These are phyloP conservation scores for Combretum micranthum DNA, from an alignment of 345 rosid genomes.

Conservation along the genomic window DNA sequence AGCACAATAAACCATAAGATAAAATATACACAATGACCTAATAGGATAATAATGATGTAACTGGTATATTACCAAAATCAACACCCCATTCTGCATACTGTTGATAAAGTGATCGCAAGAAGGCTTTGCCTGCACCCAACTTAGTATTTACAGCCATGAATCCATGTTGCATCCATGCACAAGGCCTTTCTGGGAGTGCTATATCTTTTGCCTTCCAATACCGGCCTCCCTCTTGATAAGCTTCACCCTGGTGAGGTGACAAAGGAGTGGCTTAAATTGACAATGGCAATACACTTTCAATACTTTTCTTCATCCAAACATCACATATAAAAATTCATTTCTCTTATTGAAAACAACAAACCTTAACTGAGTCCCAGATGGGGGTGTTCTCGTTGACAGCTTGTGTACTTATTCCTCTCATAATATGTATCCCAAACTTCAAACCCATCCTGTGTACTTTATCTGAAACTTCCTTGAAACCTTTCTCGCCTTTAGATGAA, in stretches of 20 bases:
- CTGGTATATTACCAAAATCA: constrained; percentile 62
- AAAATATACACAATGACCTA: too few relatives aligned
- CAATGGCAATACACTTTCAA: background rate
- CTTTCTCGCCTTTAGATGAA: constrained; percentile 73
- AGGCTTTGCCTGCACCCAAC: constrained; percentile 72
- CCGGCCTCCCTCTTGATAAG: constrained; percentile 49
- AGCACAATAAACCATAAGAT: too few relatives aligned
- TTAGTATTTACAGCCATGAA: constrained; percentile 83
- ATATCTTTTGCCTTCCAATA: constrained; percentile 75
- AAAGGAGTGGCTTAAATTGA: background rate
- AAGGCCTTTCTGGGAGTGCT: constrained; percentile 73
- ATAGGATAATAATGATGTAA: constrained; percentile 4
- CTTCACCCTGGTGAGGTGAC: constrained; percentile 44
- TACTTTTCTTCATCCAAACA: background rate
- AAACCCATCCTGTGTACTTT: constrained; percentile 81
- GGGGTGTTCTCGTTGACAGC: constrained; percentile 76
- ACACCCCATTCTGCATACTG: constrained; percentile 94
- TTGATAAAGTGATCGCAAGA: constrained; percentile 73
- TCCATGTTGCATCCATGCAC: constrained; percentile 89
- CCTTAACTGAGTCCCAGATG: constrained; percentile 55
- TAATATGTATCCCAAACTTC: constrained; percentile 91
- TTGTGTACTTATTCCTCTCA: constrained; percentile 92
- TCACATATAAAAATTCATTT: background rate
- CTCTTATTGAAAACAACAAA: constrained; percentile 10
- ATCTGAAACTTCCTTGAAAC: constrained; percentile 67